Base-by-base conservation (phyloP, 176 grass and related monocot species). In the Tuctoria greenei region DNA sequence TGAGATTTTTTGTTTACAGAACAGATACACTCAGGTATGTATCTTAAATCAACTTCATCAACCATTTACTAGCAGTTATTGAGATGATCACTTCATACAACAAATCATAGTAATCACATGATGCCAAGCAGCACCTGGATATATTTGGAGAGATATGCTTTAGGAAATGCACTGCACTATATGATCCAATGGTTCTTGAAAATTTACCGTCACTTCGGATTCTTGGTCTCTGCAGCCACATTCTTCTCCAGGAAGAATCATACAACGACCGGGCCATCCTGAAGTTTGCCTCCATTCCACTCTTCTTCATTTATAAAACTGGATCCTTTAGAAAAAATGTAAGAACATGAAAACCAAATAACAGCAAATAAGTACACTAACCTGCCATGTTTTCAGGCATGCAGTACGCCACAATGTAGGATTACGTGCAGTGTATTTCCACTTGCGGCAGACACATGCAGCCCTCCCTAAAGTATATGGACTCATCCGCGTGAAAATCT, bases 171-270 rank as follows among this genome's bases (percentile, higher is more conserved):
- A 74, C 12, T 26, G 67, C 71, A 39, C 26, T 25, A 69, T 60
- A 42, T 58, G 38, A 80, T 77, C 25, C 76, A 61, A 74, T 44
- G 50, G 18, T 78, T 61, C 50, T 78, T 67, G 13, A 69, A 71
- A 43, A 49, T 69, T 61, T 92, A 98, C 95, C 95, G 82, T 94
- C 95, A 79, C 17, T 86, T 75, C 79, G 78, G 74, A 98, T 81
- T 72, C 95, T 88, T 64, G 89, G 91, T 84, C 91, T 94, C 77
- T 81, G 81, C 60, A 98, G 76, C 95, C 91, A 94, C 91, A 94
- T 98, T 90, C 91, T 98, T 77, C 91, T 98, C 95, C 95, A 98
- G 76, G 95, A 98, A 59, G 88, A 88, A 72, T 84, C 82, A 79
- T 93, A 98, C 54, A 93, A 42, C 0, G 83, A 91, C 67, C 56